phyloP scores from a whole-genome alignment of 1,284 basidiomycete genomes.

The Austroboletus novae-zelandiae region DNA sequence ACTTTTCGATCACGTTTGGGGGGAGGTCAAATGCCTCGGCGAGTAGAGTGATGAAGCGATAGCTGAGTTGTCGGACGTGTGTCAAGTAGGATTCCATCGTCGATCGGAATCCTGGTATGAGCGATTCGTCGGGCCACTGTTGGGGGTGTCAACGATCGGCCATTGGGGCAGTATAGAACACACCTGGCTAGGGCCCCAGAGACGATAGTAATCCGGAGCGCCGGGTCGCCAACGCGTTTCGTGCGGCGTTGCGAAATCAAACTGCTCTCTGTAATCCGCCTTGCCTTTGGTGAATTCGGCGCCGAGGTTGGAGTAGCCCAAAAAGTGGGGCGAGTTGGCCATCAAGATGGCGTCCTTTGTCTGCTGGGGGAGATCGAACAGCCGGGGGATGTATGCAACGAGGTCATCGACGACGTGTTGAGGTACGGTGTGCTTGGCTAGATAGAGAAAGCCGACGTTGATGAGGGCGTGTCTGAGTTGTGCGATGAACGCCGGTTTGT shows the following conservation, averaged over 20 bases:
- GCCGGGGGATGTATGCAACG: slow-evolving; percentile 31
- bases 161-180: background rate
- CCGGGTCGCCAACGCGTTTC: slow-evolving; percentile 36
- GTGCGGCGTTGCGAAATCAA: slow-evolving; percentile 40
- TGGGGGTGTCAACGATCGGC: background rate
- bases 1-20: slow-evolving; percentile 29
- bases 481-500: slow-evolving; percentile 41
- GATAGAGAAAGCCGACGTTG: slow-evolving; percentile 54
- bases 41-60: slow-evolving; percentile 25
- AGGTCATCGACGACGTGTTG: slow-evolving; percentile 28
- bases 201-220: slow-evolving; percentile 36
- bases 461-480: slow-evolving; percentile 51
- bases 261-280: slow-evolving; percentile 39
- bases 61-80: slow-evolving; percentile 28
- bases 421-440: slow-evolving; percentile 45
- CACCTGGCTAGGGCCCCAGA: slow-evolving; percentile 42
- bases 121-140: slow-evolving; percentile 39
- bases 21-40: slow-evolving; percentile 32
- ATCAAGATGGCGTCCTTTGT: slow-evolving; percentile 37
- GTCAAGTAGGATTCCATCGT: slow-evolving; percentile 27
- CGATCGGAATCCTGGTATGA: slow-evolving; percentile 37
- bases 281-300: slow-evolving; percentile 38
- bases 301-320: slow-evolving; percentile 40
- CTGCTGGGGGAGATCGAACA: slow-evolving; percentile 38
- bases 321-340: slow-evolving; percentile 40